Percentiles rank a stretch among this genome's conserved stretches.
phyloP scores from a whole-genome alignment of 345 rosid species.

The Ceriops zippeliana region DNA sequence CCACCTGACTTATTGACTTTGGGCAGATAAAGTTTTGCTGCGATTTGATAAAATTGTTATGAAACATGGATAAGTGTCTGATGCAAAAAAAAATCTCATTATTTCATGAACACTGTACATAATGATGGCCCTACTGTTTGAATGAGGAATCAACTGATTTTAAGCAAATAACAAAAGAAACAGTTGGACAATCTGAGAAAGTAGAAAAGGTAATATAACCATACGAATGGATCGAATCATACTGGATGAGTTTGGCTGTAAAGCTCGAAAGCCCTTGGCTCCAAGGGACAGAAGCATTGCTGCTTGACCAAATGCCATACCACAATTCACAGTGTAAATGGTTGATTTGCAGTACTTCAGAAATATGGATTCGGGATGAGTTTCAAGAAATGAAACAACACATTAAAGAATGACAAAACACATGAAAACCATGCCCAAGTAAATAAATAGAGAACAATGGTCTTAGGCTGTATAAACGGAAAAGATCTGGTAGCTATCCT shows the following conservation, averaged over 20 bases:
- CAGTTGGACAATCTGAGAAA: not conserved
- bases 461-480: not conserved
- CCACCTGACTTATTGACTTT: slow-evolving; percentile 73
- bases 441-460: too few species aligned
- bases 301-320: slow-evolving; percentile 93
- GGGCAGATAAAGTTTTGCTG: slow-evolving; percentile 81
- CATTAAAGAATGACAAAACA: not conserved
- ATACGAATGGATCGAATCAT: slow-evolving; percentile 24
- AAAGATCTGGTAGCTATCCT: not conserved
- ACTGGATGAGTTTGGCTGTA: slow-evolving; percentile 76
- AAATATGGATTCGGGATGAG: slow-evolving; percentile 11
- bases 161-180: too few species aligned
- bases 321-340: slow-evolving; percentile 71
- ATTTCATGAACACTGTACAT: not conserved
- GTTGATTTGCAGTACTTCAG: slow-evolving; percentile 63
- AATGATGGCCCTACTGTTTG: too few species aligned
- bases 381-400: slow-evolving; percentile 9
- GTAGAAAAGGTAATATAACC: not conserved
- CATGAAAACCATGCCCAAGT: too few species aligned
- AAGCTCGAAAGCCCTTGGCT: slow-evolving; percentile 67
- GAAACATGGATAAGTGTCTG: not conserved
- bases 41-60: slow-evolving; percentile 17
- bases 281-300: slow-evolving; percentile 90
- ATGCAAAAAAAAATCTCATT: too few species aligned
- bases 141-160: not conserved